Evolutionary conservation across 2,329 filamentous ascomycete species (phyloP).

Genomic region (Pyrenochaeta sp.): DNA sequence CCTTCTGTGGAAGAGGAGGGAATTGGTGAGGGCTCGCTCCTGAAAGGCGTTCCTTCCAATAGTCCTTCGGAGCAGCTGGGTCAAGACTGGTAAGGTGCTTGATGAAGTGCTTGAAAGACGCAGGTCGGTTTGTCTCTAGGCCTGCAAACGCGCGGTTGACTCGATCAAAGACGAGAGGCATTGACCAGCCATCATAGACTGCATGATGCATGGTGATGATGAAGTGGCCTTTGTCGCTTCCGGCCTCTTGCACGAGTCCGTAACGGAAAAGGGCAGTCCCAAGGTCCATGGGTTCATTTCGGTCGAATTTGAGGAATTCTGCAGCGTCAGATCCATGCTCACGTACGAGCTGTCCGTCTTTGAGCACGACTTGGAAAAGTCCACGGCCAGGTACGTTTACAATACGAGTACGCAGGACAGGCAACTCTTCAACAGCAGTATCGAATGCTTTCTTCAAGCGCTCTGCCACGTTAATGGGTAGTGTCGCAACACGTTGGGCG

Average conservation of each 20-base stretch:
- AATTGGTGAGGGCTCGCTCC: constrained; percentile 60
- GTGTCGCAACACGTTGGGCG: constrained; percentile 46
- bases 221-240: constrained; percentile 48
- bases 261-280: constrained; percentile 51
- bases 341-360: constrained; percentile 38
- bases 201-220: constrained; percentile 62
- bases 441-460: constrained; percentile 50
- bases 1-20: constrained; percentile 56
- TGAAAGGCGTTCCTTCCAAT: constrained; percentile 58
- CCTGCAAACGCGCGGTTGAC: constrained; percentile 43
- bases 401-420: constrained; percentile 53
- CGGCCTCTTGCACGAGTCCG: constrained; percentile 40
- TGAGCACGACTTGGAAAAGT: constrained; percentile 51
- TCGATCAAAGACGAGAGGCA: constrained; percentile 47
- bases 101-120: constrained; percentile 59
- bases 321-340: constrained; percentile 36
- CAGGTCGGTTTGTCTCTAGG: constrained; percentile 33
- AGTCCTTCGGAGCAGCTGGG: constrained; percentile 52
- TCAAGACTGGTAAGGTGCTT: constrained; percentile 57
- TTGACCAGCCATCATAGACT: constrained; percentile 61
- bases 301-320: constrained; percentile 47
- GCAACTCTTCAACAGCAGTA: constrained; percentile 35
- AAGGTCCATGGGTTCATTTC: constrained; percentile 48
- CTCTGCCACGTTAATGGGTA: constrained; percentile 42
- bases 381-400: constrained; percentile 48